phyloP scores from a whole-genome alignment of 2,329 filamentous ascomycete species.

The Fusarium secorum region DNA sequence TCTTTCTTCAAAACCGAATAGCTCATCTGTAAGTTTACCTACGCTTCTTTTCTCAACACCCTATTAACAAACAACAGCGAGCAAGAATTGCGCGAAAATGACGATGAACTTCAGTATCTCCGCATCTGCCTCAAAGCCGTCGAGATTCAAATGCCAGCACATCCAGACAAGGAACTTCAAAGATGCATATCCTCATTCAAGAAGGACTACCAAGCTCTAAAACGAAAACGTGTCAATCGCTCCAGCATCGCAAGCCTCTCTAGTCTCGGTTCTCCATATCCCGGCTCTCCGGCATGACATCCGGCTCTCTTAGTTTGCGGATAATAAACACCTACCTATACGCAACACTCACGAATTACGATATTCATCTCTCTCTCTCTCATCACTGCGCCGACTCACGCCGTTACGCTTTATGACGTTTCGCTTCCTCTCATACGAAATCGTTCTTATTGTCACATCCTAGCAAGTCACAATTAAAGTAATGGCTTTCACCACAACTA shows the following conservation, averaged over 20 bases:
- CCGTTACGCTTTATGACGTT: slow-evolving; percentile 31
- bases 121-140: slow-evolving; percentile 69
- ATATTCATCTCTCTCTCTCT: slow-evolving; percentile 30
- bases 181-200: slow-evolving; percentile 69
- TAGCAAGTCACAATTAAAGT: slow-evolving; percentile 1
- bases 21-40: slow-evolving; percentile 59
- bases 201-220: slow-evolving; percentile 61
- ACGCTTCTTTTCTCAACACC: neutral
- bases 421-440: slow-evolving; percentile 16
- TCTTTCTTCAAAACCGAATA: slow-evolving; percentile 66
- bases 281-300: slow-evolving; percentile 38
- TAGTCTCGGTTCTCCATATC: slow-evolving; percentile 40
- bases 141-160: slow-evolving; percentile 64
- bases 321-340: slow-evolving; percentile 19
- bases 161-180: slow-evolving; percentile 63
- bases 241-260: slow-evolving; percentile 43
- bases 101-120: slow-evolving; percentile 67
- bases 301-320: neutral
- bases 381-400: slow-evolving; percentile 8
- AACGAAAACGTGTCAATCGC: slow-evolving; percentile 53
- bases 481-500: neutral
- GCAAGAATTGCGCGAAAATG: slow-evolving; percentile 62
- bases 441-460: neutral
- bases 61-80: slow-evolving; percentile 52
- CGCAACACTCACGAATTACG: slow-evolving; percentile 34